Conservation (phyloP, 192 early-diverging fungal species). For the Dissophora globulifera region DNA sequence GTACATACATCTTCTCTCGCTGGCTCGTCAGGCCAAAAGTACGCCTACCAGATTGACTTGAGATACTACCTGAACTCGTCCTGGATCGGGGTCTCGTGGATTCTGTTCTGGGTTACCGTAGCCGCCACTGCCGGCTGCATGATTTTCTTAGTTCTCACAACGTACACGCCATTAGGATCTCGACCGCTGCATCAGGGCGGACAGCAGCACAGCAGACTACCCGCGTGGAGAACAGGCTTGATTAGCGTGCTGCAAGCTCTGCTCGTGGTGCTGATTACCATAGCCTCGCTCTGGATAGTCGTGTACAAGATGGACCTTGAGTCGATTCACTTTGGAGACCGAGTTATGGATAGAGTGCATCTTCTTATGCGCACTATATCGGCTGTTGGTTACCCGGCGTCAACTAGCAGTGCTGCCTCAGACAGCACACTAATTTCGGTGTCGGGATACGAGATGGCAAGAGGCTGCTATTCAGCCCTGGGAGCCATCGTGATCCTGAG, state of each 20-base stretch:
- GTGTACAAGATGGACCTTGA: constrained; percentile 51
- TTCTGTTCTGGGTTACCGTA: constrained; percentile 32
- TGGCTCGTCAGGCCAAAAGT: constrained; percentile 59
- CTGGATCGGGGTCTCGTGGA: constrained; percentile 38
- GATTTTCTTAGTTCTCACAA: background rate
- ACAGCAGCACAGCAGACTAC: background rate
- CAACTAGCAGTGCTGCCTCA: background rate
- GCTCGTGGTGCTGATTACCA: background rate
- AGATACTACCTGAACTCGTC: constrained; percentile 52
- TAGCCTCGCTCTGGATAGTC: constrained; percentile 35
- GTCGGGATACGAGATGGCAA: constrained; percentile 42
- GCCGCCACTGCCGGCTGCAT: background rate
- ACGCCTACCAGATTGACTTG: constrained; percentile 59
- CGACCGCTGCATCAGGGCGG: background rate
- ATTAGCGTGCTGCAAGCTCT: constrained; percentile 15
- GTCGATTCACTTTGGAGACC: constrained; percentile 19
- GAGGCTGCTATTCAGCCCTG: constrained; percentile 33
- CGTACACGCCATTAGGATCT: background rate
- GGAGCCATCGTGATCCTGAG: constrained; percentile 10
- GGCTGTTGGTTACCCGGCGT: constrained; percentile 10
- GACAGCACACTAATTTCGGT: background rate
- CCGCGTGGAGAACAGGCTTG: constrained; percentile 10
- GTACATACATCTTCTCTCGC: background rate
- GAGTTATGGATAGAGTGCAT: constrained; percentile 17
- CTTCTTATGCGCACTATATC: constrained; percentile 27